These are phyloP conservation scores for Cyclotella sp. DNA, from an alignment of 108 stramenopile species.

Conservation along the genomic window DNA sequence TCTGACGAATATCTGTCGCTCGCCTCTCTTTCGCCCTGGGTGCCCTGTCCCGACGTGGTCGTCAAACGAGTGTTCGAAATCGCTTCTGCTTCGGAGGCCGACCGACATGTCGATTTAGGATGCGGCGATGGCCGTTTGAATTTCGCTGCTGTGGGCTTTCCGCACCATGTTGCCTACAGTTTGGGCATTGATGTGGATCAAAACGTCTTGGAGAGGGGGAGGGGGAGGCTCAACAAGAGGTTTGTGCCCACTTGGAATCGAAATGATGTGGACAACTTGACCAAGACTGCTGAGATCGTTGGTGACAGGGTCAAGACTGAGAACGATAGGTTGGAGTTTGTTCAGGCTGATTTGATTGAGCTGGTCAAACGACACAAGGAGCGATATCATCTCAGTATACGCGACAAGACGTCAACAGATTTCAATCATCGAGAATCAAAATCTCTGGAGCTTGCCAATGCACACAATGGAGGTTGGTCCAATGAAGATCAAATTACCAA, in stretches of 20 bases:
- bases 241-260: conserved; percentile 27
- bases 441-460: background rate
- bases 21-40: conserved; percentile 81
- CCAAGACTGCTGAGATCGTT: conserved; percentile 37
- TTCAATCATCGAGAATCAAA: background rate
- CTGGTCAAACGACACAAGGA: conserved; percentile 33
- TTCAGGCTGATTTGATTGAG: conserved; percentile 68
- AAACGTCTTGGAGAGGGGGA: conserved; percentile 61
- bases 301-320: conserved; percentile 51
- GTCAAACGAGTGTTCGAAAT: conserved; percentile 75
- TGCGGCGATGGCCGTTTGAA: conserved; percentile 89
- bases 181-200: conserved; percentile 85
- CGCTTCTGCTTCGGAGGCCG: conserved; percentile 53
- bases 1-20: conserved; percentile 71
- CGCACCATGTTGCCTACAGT: conserved; percentile 52
- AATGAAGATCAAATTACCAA: conserved; percentile 34
- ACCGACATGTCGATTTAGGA: conserved; percentile 83
- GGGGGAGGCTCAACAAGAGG: conserved; percentile 28
- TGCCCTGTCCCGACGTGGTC: conserved; percentile 80
- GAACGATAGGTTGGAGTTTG: conserved; percentile 65
- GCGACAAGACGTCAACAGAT: background rate
- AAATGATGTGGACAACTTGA: conserved; percentile 16
- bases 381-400: conserved; percentile 17
- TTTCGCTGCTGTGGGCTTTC: conserved; percentile 69
- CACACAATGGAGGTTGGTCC: conserved; percentile 3